Conservation (phyloP, 441 rosid species). For the Biscutella laevigata region DNA sequence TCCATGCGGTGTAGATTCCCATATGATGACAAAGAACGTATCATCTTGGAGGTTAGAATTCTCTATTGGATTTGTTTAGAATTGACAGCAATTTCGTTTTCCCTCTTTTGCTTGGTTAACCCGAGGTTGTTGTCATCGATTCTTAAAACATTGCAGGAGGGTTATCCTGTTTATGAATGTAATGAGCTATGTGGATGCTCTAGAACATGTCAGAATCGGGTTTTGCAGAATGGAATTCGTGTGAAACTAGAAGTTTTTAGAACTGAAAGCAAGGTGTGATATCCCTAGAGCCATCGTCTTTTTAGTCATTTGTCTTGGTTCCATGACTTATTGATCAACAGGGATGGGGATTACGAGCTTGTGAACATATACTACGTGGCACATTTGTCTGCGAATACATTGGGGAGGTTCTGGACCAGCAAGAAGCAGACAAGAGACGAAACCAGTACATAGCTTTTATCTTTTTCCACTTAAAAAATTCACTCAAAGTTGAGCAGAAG, state of each 20-base stretch:
- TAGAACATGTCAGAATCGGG: slow-evolving; percentile 74
- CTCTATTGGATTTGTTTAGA: not conserved
- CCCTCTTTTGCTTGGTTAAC: not conserved
- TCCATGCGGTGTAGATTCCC: slow-evolving; percentile 75
- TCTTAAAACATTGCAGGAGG: slow-evolving; percentile 52
- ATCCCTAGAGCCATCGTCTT: not conserved
- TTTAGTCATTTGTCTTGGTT: not conserved
- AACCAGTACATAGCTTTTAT: slow-evolving; percentile 33
- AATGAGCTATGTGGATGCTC: slow-evolving; percentile 69
- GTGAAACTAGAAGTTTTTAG: slow-evolving; percentile 73
- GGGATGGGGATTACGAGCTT: slow-evolving; percentile 98
- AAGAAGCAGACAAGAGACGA: slow-evolving; percentile 60
- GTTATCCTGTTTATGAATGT: slow-evolving; percentile 98
- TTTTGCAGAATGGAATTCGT: slow-evolving; percentile 78
- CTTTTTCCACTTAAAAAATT: too few relatives aligned
- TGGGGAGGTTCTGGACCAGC: slow-evolving; percentile 73
- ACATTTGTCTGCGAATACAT: slow-evolving; percentile 78
- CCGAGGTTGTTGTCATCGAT: not conserved
- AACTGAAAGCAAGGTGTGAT: slow-evolving; percentile 66
- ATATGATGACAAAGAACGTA: slow-evolving; percentile 67
- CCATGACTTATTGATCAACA: slow-evolving; percentile 21
- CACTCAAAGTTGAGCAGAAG: too few relatives aligned
- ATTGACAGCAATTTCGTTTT: not conserved
- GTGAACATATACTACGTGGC: slow-evolving; percentile 76
- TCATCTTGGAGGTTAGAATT: slow-evolving; percentile 66